phyloP scores from a whole-genome alignment of 176 grass and related monocot genomes.

The Oropetium thomaeum region DNA sequence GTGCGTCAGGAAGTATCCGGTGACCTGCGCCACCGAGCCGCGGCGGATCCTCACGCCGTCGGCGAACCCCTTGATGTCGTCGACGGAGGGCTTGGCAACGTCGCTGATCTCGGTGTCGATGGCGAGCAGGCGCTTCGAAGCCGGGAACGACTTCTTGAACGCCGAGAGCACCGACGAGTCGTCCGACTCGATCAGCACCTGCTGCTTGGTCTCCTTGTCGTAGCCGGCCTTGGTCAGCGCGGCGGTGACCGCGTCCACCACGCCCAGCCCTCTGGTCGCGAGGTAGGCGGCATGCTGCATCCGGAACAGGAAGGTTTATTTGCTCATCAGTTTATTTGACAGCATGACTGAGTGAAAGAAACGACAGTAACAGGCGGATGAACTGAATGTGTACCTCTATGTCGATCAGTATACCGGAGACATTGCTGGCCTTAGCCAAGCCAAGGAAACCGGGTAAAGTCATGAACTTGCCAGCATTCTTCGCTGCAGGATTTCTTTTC shows the following conservation, averaged over 20 bases:
- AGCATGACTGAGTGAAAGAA: not conserved
- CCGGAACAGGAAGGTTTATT: slow-evolving; percentile 21
- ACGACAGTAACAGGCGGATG: not conserved
- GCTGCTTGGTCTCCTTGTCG: slow-evolving; percentile 53
- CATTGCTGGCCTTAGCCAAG: slow-evolving; percentile 61
- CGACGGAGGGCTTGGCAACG: slow-evolving; percentile 45
- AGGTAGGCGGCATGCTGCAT: slow-evolving; percentile 62
- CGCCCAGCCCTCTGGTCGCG: slow-evolving; percentile 63
- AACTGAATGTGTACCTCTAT: slow-evolving; percentile 61
- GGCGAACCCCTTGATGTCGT: slow-evolving; percentile 60
- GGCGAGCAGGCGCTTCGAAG: slow-evolving; percentile 51
- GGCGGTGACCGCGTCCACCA: slow-evolving; percentile 65
- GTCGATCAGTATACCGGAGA: slow-evolving; percentile 71
- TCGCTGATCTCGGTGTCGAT: slow-evolving; percentile 53
- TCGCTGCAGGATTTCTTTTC: slow-evolving; percentile 73
- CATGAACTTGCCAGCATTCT: slow-evolving; percentile 72
- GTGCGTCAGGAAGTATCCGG: slow-evolving; percentile 68
- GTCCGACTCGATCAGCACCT: slow-evolving; percentile 72
- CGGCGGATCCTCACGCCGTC: slow-evolving; percentile 50
- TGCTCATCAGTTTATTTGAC: not conserved
- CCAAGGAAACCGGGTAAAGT: slow-evolving; percentile 64
- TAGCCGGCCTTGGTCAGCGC: slow-evolving; percentile 71
- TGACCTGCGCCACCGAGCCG: slow-evolving; percentile 38
- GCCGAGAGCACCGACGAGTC: slow-evolving; percentile 63
- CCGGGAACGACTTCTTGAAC: slow-evolving; percentile 53